Percentiles rank a stretch among this genome's conserved stretches.
phyloP scores from a whole-genome alignment of 371 early-diverging fungal genomes.

The Syncephalis fuscata region DNA sequence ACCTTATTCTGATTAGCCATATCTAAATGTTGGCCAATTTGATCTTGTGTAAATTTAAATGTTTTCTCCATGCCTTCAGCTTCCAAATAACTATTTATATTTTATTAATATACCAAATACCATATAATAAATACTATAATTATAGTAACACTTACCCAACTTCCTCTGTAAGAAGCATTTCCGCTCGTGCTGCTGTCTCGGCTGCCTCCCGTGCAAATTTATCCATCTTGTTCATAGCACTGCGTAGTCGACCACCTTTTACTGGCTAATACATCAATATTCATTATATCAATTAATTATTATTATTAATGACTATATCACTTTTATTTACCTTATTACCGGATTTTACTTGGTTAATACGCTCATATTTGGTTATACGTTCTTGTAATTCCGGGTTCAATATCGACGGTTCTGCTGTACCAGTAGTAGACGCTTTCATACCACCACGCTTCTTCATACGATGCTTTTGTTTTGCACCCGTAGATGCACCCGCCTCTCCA shows the following conservation, averaged over 20 bases:
- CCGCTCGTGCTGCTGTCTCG: conserved; percentile 54
- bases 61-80: conserved; percentile 85
- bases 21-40: conserved; percentile 60
- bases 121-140: not conserved
- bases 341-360: too few species aligned
- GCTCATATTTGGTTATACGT: too few species aligned
- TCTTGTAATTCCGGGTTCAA: too few species aligned
- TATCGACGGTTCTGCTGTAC: too few species aligned
- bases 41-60: conserved; percentile 65
- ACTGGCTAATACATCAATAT: conserved; percentile 30
- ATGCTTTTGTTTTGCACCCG: too few species aligned
- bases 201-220: conserved; percentile 49
- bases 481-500: too few species aligned
- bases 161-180: conserved; percentile 56
- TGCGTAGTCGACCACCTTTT: conserved; percentile 44
- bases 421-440: too few species aligned
- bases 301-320: too few species aligned
- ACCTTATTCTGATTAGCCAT: conserved; percentile 64
- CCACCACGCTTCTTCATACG: too few species aligned
- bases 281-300: too few species aligned
- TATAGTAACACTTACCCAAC: conserved; percentile 21
- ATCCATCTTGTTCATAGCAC: conserved; percentile 34
- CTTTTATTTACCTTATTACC: too few species aligned
- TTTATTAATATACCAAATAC: not conserved
- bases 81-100: conserved; percentile 36